Evolutionary conservation across 345 rosid species (phyloP).

Genomic region (Isatis tinctoria): DNA sequence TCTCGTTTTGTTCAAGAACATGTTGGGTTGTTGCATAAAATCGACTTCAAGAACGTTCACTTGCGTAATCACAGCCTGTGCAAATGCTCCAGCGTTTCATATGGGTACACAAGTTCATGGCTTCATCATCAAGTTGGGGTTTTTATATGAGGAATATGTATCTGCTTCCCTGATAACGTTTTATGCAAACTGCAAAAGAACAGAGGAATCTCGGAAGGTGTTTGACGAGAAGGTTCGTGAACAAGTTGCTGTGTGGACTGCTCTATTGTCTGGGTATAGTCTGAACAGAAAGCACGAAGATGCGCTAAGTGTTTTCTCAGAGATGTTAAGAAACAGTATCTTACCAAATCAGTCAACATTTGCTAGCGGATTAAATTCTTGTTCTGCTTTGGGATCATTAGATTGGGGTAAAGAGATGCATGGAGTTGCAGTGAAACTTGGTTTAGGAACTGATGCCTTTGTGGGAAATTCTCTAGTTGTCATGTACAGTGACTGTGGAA

Average conservation of each 20-base stretch:
- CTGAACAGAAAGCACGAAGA: slow-evolving; percentile 46
- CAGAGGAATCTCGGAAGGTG: slow-evolving; percentile 39
- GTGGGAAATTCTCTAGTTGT: slow-evolving; percentile 61
- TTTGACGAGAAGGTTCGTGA: slow-evolving; percentile 40
- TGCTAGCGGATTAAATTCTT: slow-evolving; percentile 59
- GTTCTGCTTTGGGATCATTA: slow-evolving; percentile 56
- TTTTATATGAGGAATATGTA: slow-evolving; percentile 42
- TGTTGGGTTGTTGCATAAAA: slow-evolving; percentile 40
- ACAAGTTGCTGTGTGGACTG: slow-evolving; percentile 66
- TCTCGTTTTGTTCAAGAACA: slow-evolving; percentile 42
- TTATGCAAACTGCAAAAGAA: slow-evolving; percentile 54
- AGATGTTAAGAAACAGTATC: slow-evolving; percentile 46
- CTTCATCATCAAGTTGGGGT: slow-evolving; percentile 44
- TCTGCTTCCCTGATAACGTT: slow-evolving; percentile 60
- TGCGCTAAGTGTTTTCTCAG: slow-evolving; percentile 47
- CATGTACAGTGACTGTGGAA: slow-evolving; percentile 60
- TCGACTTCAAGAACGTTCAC: slow-evolving; percentile 51
- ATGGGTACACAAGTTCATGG: slow-evolving; percentile 62
- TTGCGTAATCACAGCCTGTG: slow-evolving; percentile 57
- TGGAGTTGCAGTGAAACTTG: slow-evolving; percentile 44
- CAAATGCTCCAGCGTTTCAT: slow-evolving; percentile 40
- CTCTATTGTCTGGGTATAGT: slow-evolving; percentile 56
- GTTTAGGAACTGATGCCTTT: slow-evolving; percentile 48
- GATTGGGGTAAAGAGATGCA: slow-evolving; percentile 70
- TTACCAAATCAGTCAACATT: slow-evolving; percentile 75